Evolutionary conservation across 305 asterid genomes (phyloP), one percentile per base, ranked within the genome.

Genomic region (Solanum aculeatissimum): DNA sequence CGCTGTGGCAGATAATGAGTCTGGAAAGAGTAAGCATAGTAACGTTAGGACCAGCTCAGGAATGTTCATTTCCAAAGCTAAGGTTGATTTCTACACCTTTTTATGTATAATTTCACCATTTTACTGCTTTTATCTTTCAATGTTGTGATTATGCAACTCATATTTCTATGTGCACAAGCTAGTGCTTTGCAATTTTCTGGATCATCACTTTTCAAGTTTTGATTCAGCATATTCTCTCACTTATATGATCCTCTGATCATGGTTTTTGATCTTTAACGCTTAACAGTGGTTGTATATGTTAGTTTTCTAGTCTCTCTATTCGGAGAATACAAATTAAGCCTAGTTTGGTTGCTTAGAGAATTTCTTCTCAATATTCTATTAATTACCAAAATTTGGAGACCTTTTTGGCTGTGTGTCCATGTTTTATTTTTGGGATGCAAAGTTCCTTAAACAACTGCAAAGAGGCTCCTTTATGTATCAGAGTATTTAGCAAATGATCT

Each of bases 31-130:
- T 86, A 91, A 86, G 87, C 91, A 87, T 13, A 95, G 98, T 80
- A 95, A 92, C 88, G 97, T 92, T 58, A 94, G 99, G 90, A 96
- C 98, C 42, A 95, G 99, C 90, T 96, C 99, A 5, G 99, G 99
- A 78, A 96, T 95, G 98, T 95, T 96, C 81, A 95, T 96, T 80
- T 16, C 86, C 23, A 96, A 93, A 87, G 95, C 69, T 60, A 94
- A 93, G 98, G 99, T 96, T 86, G 23, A 35, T 47, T 82, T 80
- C 32, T 25, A 74, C 38, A 42, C 80, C 15, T 42, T 14, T 49
- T 68, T 9, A 11, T 69, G 29, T 69, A 69, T 19, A 10, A 77
- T 27, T 49, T 49, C 3, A 2, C 16, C 45, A 47, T 0, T 49
- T 77, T 49, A 51, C 27, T 77, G 12, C 1, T 49, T 58, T 4